These are phyloP conservation scores for Pseudogymnoascus sp. DNA, from an alignment of 2,329 filamentous ascomycete genomes.

Conservation along the genomic window DNA sequence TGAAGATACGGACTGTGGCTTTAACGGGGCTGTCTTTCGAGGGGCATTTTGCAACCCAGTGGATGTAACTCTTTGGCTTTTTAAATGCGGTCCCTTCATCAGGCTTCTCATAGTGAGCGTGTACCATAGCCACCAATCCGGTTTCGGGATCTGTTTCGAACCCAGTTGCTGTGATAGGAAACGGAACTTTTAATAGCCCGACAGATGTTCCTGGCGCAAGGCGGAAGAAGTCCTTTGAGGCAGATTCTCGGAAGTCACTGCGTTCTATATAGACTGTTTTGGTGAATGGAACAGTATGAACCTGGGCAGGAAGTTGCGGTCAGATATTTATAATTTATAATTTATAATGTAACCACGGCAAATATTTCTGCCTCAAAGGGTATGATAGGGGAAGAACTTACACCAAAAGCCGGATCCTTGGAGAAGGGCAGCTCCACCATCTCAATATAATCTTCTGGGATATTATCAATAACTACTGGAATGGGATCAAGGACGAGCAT, in stretches of 20 bases:
- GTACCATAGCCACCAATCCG: conserved; percentile 55
- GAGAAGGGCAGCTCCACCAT: conserved; percentile 42
- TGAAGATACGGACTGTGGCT: conserved; percentile 71
- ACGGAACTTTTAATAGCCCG: conserved; percentile 62
- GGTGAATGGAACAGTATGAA: conserved; percentile 56
- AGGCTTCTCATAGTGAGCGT: conserved; percentile 62
- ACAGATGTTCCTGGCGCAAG: conserved; percentile 68
- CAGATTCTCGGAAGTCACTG: conserved; percentile 66
- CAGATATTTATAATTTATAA: not conserved
- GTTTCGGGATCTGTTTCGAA: conserved; percentile 61
- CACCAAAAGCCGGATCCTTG: not conserved
- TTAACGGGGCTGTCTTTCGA: conserved; percentile 48
- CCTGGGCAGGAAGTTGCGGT: conserved; percentile 35
- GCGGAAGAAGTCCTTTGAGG: conserved; percentile 67
- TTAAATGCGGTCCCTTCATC: not conserved
- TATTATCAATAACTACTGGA: conserved; percentile 55
- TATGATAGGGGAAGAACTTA: not conserved
- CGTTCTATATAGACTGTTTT: conserved; percentile 79
- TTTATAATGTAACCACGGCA: conserved; percentile 70
- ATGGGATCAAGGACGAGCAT: conserved; percentile 87
- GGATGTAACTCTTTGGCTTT: conserved; percentile 53
- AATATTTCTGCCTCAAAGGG: conserved; percentile 30
- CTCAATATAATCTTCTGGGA: conserved; percentile 48
- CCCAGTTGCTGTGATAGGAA: conserved; percentile 59
- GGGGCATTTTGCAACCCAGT: conserved; percentile 73